These are phyloP conservation scores for Trametes cubensis DNA, from an alignment of 768 basidiomycete genomes.

Conservation along the genomic window DNA sequence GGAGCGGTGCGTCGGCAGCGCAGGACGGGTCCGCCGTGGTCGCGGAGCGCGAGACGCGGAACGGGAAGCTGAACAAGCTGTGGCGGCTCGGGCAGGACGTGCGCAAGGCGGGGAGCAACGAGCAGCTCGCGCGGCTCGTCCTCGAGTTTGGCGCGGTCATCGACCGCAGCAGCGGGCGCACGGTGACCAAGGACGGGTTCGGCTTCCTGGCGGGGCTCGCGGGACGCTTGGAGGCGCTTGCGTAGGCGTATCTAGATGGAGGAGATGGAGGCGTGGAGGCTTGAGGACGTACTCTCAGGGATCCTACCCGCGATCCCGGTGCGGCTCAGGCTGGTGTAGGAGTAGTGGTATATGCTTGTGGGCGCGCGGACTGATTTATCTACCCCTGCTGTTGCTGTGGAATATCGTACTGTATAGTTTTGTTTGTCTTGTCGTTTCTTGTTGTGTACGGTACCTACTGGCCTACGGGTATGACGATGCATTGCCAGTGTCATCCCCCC, in stretches of 20 bases:
- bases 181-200: slow-evolving; percentile 78
- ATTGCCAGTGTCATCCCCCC: too few relatives aligned
- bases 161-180: slow-evolving; percentile 67
- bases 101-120: slow-evolving; percentile 50
- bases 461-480: too few relatives aligned
- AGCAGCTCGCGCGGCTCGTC: slow-evolving; percentile 63
- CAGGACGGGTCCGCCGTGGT: slow-evolving; percentile 42
- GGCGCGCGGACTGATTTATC: slow-evolving; percentile 6
- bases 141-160: slow-evolving; percentile 72
- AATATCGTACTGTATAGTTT: slow-evolving; percentile 18
- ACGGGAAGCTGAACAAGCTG: slow-evolving; percentile 62
- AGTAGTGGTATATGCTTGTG: neutral
- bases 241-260: neutral
- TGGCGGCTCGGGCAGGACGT: slow-evolving; percentile 61
- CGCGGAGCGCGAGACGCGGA: slow-evolving; percentile 41
- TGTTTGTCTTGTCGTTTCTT: slow-evolving; percentile 1
- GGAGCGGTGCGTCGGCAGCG: slow-evolving; percentile 22
- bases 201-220: slow-evolving; percentile 67
- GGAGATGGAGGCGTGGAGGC: neutral
- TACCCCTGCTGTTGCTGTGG: slow-evolving; percentile 8
- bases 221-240: slow-evolving; percentile 51
- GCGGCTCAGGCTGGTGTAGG: neutral
- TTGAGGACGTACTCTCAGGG: too few relatives aligned
- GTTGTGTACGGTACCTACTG: slow-evolving; percentile 2
- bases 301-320: too few relatives aligned